phyloP scores from a whole-genome alignment of 1,284 basidiomycete genomes.

The Ceratobasidium sp. region DNA sequence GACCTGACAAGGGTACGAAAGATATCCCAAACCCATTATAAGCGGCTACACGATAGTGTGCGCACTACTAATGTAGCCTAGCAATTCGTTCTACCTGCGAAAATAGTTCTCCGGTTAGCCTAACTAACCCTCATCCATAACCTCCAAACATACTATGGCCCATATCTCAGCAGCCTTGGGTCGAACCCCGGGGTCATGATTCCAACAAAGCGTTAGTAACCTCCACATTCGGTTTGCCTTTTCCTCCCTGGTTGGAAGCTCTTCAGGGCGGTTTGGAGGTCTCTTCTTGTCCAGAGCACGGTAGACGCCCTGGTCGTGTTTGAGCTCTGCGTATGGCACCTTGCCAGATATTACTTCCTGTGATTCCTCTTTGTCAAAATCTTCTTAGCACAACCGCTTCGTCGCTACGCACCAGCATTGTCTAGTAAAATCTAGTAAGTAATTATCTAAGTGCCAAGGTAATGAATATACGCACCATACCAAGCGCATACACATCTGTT shows the following conservation, averaged over 20 bases:
- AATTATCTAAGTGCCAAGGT: too few relatives aligned
- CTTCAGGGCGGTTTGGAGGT: not conserved
- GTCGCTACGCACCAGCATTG: not conserved
- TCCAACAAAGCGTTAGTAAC: not conserved
- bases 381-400: not conserved
- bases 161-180: too few relatives aligned
- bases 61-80: too few relatives aligned
- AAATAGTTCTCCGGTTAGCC: too few relatives aligned
- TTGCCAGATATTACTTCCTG: not conserved
- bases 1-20: too few relatives aligned
- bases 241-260: not conserved
- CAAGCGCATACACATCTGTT: not conserved
- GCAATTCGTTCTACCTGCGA: too few relatives aligned
- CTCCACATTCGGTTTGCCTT: not conserved
- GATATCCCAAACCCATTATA: too few relatives aligned
- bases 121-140: too few relatives aligned
- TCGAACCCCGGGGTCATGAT: not conserved
- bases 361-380: not conserved
- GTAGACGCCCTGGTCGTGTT: not conserved
- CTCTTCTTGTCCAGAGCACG: not conserved
- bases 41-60: too few relatives aligned
- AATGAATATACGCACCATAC: not conserved
- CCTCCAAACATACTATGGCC: too few relatives aligned
- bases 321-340: not conserved
- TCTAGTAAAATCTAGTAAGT: not conserved